Conservation (phyloP, 805 yeast genomes). For the Pichia phayaonensis region DNA sequence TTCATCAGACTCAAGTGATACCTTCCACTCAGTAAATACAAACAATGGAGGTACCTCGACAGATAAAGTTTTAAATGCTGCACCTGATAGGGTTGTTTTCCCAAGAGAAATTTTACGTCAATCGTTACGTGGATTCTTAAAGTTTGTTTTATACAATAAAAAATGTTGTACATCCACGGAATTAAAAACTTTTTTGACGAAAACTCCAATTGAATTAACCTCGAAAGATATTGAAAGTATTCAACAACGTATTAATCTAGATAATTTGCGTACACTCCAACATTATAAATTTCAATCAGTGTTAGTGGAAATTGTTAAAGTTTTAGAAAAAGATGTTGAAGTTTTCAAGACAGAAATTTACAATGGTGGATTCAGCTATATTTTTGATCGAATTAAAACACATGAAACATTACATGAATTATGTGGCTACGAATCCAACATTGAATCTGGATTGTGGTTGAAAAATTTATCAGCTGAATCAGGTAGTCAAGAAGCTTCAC, state of each 20-base stretch:
- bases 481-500: constrained; percentile 27
- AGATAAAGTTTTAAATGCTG: not conserved
- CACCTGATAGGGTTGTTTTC: constrained; percentile 25
- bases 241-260: constrained; percentile 50
- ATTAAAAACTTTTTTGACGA: constrained; percentile 44
- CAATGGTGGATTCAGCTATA: constrained; percentile 43
- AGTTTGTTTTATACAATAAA: constrained; percentile 42
- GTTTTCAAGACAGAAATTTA: constrained; percentile 26
- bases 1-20: constrained; percentile 1
- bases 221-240: constrained; percentile 47
- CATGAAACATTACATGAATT: constrained; percentile 24
- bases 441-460: not conserved
- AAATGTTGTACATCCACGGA: constrained; percentile 47
- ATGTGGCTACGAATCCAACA: constrained; percentile 2
- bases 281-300: constrained; percentile 69
- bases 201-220: constrained; percentile 31
- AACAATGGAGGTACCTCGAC: not conserved
- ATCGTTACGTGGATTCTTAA: constrained; percentile 67
- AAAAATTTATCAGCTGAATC: not conserved
- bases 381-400: constrained; percentile 59
- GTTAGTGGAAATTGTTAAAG: constrained; percentile 24
- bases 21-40: constrained; percentile 5
- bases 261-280: constrained; percentile 44
- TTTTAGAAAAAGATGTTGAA: constrained; percentile 35
- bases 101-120: constrained; percentile 73